These are phyloP conservation scores for Aspergillus novofumigatus DNA, from an alignment of 2,329 filamentous ascomycete genomes.

Conservation along the genomic window DNA sequence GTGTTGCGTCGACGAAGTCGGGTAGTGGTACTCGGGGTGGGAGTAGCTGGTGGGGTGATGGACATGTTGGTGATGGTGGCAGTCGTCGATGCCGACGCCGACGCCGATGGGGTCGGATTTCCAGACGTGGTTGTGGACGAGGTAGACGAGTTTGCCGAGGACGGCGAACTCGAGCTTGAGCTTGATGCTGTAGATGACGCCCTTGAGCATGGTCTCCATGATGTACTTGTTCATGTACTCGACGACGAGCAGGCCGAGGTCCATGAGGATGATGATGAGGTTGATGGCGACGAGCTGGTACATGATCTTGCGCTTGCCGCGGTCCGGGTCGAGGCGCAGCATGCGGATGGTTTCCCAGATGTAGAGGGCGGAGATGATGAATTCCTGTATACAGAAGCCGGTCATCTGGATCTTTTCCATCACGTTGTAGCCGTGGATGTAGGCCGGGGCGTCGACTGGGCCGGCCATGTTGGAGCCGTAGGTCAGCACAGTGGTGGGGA, in stretches of 20 bases:
- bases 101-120: slow-evolving; percentile 31
- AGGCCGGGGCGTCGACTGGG: slow-evolving; percentile 13
- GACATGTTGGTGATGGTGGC: too few species aligned
- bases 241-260: slow-evolving; percentile 40
- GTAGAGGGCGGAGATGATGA: slow-evolving; percentile 51
- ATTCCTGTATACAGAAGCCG: slow-evolving; percentile 54
- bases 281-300: slow-evolving; percentile 49
- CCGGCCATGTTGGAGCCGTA: slow-evolving; percentile 39
- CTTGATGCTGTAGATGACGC: slow-evolving; percentile 47
- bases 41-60: slow-evolving; percentile 6
- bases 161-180: slow-evolving; percentile 50
- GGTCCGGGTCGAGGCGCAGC: slow-evolving; percentile 43
- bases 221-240: slow-evolving; percentile 44
- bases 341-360: slow-evolving; percentile 53
- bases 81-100: not conserved
- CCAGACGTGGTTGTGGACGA: slow-evolving; percentile 38
- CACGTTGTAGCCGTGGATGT: slow-evolving; percentile 38
- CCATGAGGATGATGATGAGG: slow-evolving; percentile 45
- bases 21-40: slow-evolving; percentile 24
- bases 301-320: slow-evolving; percentile 43
- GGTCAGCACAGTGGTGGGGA: slow-evolving; percentile 45
- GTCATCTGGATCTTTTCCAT: slow-evolving; percentile 56
- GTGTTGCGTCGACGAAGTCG: slow-evolving; percentile 44
- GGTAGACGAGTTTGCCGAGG: slow-evolving; percentile 41
- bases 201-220: slow-evolving; percentile 46